Base-by-base conservation (phyloP, 2,329 filamentous ascomycete species). In the Didymella glomerata region DNA sequence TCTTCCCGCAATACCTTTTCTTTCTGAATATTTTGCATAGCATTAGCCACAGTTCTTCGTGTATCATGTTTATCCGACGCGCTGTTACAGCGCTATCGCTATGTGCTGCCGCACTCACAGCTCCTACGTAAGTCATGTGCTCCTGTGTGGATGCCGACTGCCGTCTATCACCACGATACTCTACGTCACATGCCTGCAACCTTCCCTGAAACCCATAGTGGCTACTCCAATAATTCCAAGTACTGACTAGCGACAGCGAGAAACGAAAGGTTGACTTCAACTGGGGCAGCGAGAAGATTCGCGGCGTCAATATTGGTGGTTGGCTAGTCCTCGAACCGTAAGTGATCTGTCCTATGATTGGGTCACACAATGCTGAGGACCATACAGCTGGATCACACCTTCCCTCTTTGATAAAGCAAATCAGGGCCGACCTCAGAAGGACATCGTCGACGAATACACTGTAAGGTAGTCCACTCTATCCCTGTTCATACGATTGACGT, bases 341-440 rank as follows among this genome's bases (percentile, higher is more conserved):
- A 67, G 76, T 72, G 25, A 25, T 32, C 6, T 18, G 16, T 16
- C 18, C 9, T 6, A 20, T 18, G 6, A 24, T 22, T 18, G 9
- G 32, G 8, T 9, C 9, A 18, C 14, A 11, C 25, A 20, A 40
- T 41, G 30, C 32, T 53, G 11, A 56, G 4, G 10, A 34, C 7
- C 18, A 6, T 6, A 7, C 18, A 78, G 73, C 32, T 85, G 83
- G 83, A 87, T 86, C 50, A 86, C 83, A 5, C 85, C 84, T n/a
- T 85, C 82, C 1, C 77, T 86, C 47, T 86, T 86, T 67, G 72
- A 80, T 54, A 56, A 49, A 4, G 68, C 60, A 38, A 70, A 70
- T 32, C 41, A 59, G 13, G 61, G 68, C 40, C 64, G 69, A 42
- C 65, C 68, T 52, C 65, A 65, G 59, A 56, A 66, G 50, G 69